These are phyloP conservation scores for Wickerhamomyces sp. DNA, from an alignment of 1,139 yeast species.

Conservation along the genomic window DNA sequence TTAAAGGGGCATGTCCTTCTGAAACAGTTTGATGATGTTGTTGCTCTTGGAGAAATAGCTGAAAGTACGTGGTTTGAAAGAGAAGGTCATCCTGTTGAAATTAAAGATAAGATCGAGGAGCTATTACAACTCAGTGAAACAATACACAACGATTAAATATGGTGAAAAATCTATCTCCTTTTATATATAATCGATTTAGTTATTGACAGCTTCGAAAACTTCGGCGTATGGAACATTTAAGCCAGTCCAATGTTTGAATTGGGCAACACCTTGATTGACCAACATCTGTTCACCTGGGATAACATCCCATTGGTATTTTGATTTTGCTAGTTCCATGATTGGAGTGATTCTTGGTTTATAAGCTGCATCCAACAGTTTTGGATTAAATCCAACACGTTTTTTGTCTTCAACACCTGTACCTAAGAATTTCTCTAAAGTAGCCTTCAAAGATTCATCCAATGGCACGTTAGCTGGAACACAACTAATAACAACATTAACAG, in stretches of 20 bases:
- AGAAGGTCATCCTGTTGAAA: slow-evolving; percentile 18
- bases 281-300: slow-evolving; percentile 90
- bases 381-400: slow-evolving; percentile 34
- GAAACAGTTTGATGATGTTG: slow-evolving; percentile 20
- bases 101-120: slow-evolving; percentile 16
- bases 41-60: slow-evolving; percentile 12
- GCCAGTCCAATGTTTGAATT: slow-evolving; percentile 78
- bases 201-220: slow-evolving; percentile 54
- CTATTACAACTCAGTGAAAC: slow-evolving; percentile 15
- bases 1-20: slow-evolving; percentile 10
- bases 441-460: slow-evolving; percentile 49
- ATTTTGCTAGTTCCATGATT: slow-evolving; percentile 69
- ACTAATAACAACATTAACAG: slow-evolving; percentile 65
- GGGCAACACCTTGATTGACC: slow-evolving; percentile 87
- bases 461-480: slow-evolving; percentile 89
- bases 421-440: slow-evolving; percentile 45
- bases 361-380: slow-evolving; percentile 82
- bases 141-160: slow-evolving; percentile 15
- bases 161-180: slow-evolving; percentile 1
- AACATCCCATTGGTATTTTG: slow-evolving; percentile 60
- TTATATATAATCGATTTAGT: slow-evolving; percentile 2
- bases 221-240: slow-evolving; percentile 56
- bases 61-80: slow-evolving; percentile 21
- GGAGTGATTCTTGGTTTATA: slow-evolving; percentile 87
- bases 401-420: slow-evolving; percentile 30